These are phyloP conservation scores for Coelastrella sp. DNA, from an alignment of 139 green algal species.

Conservation along the genomic window DNA sequence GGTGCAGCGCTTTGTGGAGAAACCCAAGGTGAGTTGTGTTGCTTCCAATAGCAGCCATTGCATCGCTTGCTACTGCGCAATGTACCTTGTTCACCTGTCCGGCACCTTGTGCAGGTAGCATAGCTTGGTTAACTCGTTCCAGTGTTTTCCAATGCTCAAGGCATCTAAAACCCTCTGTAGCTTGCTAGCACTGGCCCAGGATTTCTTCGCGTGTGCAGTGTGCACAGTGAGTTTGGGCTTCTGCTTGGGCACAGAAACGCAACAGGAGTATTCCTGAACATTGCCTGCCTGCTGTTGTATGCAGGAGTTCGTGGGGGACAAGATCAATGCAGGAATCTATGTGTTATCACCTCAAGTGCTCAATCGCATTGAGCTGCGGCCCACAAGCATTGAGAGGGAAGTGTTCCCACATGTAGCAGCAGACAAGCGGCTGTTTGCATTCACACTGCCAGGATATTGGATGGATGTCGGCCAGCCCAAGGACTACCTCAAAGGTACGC, in stretches of 20 bases:
- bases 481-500: slow-evolving; percentile 84
- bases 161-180: too few relatives aligned
- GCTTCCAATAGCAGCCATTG: too few relatives aligned
- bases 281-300: too few relatives aligned
- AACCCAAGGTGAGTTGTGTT: slow-evolving; percentile 78
- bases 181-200: too few relatives aligned
- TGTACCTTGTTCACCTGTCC: too few relatives aligned
- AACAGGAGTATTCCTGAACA: too few relatives aligned
- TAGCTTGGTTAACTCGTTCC: neutral
- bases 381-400: slow-evolving; percentile 97
- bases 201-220: too few relatives aligned
- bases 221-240: too few relatives aligned
- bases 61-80: too few relatives aligned
- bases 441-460: slow-evolving; percentile 95
- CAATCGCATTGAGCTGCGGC: slow-evolving; percentile 92
- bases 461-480: slow-evolving; percentile 99
- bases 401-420: slow-evolving; percentile 93
- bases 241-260: too few relatives aligned
- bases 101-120: neutral
- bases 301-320: slow-evolving; percentile 97
- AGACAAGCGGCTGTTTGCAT: slow-evolving; percentile 89
- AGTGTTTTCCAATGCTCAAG: too few relatives aligned
- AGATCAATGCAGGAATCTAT: slow-evolving; percentile 99
- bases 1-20: slow-evolving; percentile 96
- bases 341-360: slow-evolving; percentile 87